Evolutionary conservation across 2,329 filamentous ascomycete genomes (phyloP), one percentile per base, ranked within the genome.

Genomic region (Orbilia brochopaga): DNA sequence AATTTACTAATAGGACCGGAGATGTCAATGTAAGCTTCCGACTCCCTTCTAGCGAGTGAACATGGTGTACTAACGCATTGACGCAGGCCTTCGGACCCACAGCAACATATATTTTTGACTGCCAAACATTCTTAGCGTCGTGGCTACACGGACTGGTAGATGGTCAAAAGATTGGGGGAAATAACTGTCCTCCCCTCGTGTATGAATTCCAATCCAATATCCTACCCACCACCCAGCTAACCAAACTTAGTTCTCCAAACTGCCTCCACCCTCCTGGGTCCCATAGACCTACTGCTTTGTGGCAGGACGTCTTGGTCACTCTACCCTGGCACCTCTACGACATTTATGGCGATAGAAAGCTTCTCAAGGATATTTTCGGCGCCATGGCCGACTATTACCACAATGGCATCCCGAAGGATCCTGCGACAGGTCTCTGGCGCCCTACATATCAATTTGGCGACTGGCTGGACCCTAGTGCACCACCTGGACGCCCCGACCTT

Each of bases 91-190:
- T 86, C 66, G 78, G 79, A 0, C 82, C 83, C 0, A 82, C 83
- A 0, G 81, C 83, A 0, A 83, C 81, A 55, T 86, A 83, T 72
- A 78, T 87, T 0, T 87, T 83, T 76, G 79, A 85, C 74, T 82
- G 83, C 1, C 77, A 80, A 0, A 84, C 83, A 0, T 82, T 87
- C 69, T 82, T 84, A 65, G 75, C 78, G 21, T 79, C 76, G 57
- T 87, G 83, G 85, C 78, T 83, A 21, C 78, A 80, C 57, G 84
- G 86, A 62, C 74, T 85, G 1, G 78, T 77, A 1, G 75, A 74
- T 1, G 81, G 81, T 35, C 79, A 80, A 40, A 74, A 76, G 6
- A 66, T 76, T 2, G 50, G 63, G 1, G 75, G 76, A 35, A 75
- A 63, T 21, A 75, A 78, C 6, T 75, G 80, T 0, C 77, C 79